Conservation (phyloP, 441 rosid species). For the Theobroma grandiflorum region DNA sequence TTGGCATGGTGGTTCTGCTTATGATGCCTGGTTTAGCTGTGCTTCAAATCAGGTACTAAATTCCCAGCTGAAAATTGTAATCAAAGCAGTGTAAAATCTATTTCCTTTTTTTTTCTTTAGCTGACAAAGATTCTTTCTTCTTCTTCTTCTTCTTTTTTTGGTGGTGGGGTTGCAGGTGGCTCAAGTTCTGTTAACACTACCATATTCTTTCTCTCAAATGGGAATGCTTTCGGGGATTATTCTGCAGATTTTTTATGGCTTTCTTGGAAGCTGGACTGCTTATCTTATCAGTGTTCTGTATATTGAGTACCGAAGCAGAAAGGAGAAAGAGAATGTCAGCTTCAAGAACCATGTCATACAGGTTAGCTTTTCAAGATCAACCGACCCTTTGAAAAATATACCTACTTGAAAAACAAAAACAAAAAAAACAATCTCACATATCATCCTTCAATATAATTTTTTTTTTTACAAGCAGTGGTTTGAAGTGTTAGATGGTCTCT, state of each 20-base stretch:
- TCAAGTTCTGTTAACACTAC: constrained; percentile 65
- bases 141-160: neutral
- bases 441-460: neutral
- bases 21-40: constrained; percentile 74
- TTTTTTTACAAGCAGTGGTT: constrained; percentile 50
- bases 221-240: constrained; percentile 73
- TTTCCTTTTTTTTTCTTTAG: neutral
- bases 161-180: constrained; percentile 53
- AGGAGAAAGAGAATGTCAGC: constrained; percentile 60
- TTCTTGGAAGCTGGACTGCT: constrained; percentile 75
- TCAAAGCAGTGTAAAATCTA: neutral
- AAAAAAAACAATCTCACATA: neutral
- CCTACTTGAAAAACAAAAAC: neutral
- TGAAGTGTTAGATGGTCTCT: constrained; percentile 68
- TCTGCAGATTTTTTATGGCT: constrained; percentile 64
- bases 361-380: constrained; percentile 36
- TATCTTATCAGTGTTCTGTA: constrained; percentile 73
- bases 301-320: constrained; percentile 59
- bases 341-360: constrained; percentile 78
- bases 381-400: neutral
- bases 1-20: constrained; percentile 72
- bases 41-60: constrained; percentile 62
- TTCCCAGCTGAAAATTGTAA: constrained; percentile 16
- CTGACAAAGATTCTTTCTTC: neutral
- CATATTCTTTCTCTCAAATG: constrained; percentile 75